Evolutionary conservation across 2,329 filamentous ascomycete genomes (phyloP).

Genomic region (Ophiostoma perfectum): DNA sequence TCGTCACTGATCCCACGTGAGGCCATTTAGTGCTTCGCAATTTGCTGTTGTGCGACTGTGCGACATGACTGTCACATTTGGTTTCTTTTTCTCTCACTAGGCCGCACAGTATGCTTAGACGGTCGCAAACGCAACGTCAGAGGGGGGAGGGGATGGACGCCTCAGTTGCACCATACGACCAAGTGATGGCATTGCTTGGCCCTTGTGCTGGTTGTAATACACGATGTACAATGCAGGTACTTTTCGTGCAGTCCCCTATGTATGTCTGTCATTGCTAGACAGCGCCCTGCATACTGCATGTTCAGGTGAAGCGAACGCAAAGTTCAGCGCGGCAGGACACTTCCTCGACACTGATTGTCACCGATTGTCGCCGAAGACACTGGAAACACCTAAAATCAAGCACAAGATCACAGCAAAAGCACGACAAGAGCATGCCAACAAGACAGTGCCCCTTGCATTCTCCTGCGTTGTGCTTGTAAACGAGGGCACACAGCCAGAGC

Average conservation of each 20-base stretch:
- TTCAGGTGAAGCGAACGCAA: neutral
- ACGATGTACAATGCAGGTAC: neutral
- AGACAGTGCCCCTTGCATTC: neutral
- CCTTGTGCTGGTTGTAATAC: neutral
- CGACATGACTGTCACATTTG: slow-evolving; percentile 1
- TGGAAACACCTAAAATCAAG: neutral
- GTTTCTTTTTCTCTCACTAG: neutral
- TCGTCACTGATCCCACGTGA: slow-evolving; percentile 7
- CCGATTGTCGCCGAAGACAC: too few relatives aligned
- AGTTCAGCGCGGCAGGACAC: neutral
- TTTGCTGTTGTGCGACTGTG: slow-evolving; percentile 3
- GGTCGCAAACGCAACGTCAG: neutral
- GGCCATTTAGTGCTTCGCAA: neutral
- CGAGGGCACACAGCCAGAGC: neutral
- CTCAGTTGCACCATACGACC: slow-evolving; percentile 1
- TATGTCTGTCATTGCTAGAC: slow-evolving; percentile 1
- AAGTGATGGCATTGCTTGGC: neutral
- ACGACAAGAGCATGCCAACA: neutral
- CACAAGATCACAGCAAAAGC: too few relatives aligned
- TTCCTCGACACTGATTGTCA: too few relatives aligned
- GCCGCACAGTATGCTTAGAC: neutral
- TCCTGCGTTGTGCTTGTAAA: neutral
- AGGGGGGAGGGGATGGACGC: neutral
- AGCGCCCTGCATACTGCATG: slow-evolving; percentile 5
- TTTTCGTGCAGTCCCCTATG: slow-evolving; percentile 2